These are phyloP conservation scores for Rutidosis leptorrhynchoides DNA, from an alignment of 129 eudicot genomes.

Conservation along the genomic window DNA sequence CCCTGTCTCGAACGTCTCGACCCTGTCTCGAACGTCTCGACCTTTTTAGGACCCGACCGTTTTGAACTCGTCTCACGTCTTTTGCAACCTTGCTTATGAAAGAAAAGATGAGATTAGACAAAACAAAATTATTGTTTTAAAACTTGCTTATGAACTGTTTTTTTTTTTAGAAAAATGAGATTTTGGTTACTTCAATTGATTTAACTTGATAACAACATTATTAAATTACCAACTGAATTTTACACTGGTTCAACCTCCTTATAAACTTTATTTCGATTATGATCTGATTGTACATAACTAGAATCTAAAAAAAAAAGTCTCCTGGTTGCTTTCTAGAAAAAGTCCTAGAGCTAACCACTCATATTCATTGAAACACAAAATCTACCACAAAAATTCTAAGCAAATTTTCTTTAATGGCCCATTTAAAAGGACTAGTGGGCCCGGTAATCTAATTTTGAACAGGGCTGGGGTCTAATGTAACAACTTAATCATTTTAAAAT, in stretches of 20 bases:
- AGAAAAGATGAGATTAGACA: too few relatives aligned
- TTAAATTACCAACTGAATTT: neutral
- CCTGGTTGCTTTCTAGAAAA: neutral
- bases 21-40: too few relatives aligned
- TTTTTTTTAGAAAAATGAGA: too few relatives aligned
- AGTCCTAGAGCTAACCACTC: neutral
- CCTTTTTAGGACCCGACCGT: too few relatives aligned
- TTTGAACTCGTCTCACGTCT: too few relatives aligned
- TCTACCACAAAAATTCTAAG: neutral
- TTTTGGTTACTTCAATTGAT: too few relatives aligned
- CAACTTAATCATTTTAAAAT: constrained; percentile 26
- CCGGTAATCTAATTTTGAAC: neutral
- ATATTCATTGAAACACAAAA: neutral
- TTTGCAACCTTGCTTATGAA: too few relatives aligned
- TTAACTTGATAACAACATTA: neutral
- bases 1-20: too few relatives aligned
- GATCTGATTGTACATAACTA: neutral
- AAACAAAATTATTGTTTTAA: too few relatives aligned
- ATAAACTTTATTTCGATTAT: constrained; percentile 3
- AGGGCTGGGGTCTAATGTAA: constrained; percentile 26
- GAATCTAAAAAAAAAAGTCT: neutral
- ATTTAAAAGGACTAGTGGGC: constrained; percentile 13
- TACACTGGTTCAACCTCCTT: neutral
- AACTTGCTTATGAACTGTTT: too few relatives aligned
- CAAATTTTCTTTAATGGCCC: constrained; percentile 7